Evolutionary conservation across 2,329 filamentous ascomycete species (phyloP), one percentile per base, ranked within the genome.

Genomic region (Fusarium brevicatenulatum): DNA sequence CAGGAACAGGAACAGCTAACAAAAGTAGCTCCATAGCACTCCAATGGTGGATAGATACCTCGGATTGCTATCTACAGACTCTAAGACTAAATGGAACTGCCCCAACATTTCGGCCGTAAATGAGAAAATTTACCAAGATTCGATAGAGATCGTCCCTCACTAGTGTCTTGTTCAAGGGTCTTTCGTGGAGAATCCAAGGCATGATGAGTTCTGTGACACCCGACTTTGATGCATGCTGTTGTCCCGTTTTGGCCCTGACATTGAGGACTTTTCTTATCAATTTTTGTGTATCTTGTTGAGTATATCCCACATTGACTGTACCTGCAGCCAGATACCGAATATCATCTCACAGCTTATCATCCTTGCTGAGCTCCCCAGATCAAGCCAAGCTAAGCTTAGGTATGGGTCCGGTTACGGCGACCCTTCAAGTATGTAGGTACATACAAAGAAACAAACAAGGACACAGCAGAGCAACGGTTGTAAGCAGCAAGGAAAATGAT

Each of bases 71-170:
- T 56, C 56, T 67, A 43, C 23, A 34, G 23, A 25, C 34, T 34
- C 34, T 15, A 34, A 16, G 13, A 34, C 42, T 58, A 30, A 23
- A 40, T 40, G 25, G 49, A 36, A 36, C 37, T 55, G 69, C 75
- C 75, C 75, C 75, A 77, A 77, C 75, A 75, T 71, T 76, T 77
- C 67, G 66, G 46, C 34, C 47, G 50, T 36, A 37, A 43, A 42
- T 72, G 71, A 72, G 58, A 68, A 53, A 73, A 64, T 73, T 74
- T 52, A 63, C 58, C 66, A 73, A 72, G 55, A 68, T 74, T 53
- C 54, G 46, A 66, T 61, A 66, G 55, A 57, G 71, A 73, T 73
- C 71, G 58, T 63, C 71, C 63, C 21, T 50, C 42, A 39, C 67
- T 71, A 73, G 70, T 52, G 42, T 36, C 46, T 66, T 57, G 52